These are phyloP conservation scores for Mitragyna speciosa DNA, from an alignment of 257 asterid species.

Conservation along the genomic window DNA sequence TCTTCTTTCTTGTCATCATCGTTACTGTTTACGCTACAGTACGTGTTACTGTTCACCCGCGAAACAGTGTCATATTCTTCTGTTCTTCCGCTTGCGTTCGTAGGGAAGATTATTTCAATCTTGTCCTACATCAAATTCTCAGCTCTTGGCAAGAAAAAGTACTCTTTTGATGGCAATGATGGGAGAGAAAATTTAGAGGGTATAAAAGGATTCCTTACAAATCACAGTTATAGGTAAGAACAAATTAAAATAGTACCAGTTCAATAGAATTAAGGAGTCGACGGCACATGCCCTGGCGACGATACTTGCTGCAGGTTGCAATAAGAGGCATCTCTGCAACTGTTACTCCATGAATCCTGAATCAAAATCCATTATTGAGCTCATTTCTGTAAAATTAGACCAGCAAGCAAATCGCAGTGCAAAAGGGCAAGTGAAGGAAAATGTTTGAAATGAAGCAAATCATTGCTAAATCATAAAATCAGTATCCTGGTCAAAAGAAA, in stretches of 20 bases:
- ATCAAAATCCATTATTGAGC: conserved; percentile 22
- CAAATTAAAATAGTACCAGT: conserved; percentile 48
- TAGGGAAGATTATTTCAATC: no score
- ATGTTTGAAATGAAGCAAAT: not conserved
- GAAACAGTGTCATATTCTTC: no score
- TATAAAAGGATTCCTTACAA: not conserved
- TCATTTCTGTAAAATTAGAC: not conserved
- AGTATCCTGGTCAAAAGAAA: not conserved
- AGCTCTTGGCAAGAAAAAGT: no score
- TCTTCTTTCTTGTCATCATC: no score
- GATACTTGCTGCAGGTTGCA: conserved; percentile 90
- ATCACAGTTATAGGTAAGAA: not conserved
- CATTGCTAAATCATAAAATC: not conserved
- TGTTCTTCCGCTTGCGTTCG: no score
- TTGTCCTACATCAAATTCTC: no score
- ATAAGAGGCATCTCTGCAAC: conserved; percentile 97
- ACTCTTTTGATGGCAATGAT: no score
- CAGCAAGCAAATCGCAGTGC: not conserved
- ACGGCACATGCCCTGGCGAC: conserved; percentile 97
- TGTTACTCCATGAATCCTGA: conserved; percentile 82
- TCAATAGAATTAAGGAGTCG: conserved; percentile 71
- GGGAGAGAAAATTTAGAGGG: no score
- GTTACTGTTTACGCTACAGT: no score
- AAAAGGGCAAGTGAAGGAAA: conserved; percentile 2
- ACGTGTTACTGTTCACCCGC: no score